A percentile compares a stretch with the other conserved stretches of the same genome.
phyloP scores from a whole-genome alignment of 1,284 basidiomycete species.

The Tetrapyrgos nigripes region DNA sequence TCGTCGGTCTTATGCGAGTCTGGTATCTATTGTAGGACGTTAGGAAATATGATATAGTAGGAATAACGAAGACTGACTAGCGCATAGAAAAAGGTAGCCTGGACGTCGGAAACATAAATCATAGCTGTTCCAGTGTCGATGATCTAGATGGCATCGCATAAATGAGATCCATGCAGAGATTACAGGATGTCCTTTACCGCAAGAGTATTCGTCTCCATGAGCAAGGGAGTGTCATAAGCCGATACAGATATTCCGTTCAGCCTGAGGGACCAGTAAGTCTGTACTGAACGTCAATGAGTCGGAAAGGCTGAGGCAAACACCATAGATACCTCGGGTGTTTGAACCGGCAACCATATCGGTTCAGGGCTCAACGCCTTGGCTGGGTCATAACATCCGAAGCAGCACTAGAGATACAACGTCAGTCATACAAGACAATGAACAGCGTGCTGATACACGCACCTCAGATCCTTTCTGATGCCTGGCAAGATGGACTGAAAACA shows the following conservation, averaged over 20 bases:
- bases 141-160: constrained; percentile 45
- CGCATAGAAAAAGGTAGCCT: constrained; percentile 49
- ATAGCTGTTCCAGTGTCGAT: constrained; percentile 69
- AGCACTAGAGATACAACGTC: constrained; percentile 46
- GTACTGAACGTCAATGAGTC: neutral
- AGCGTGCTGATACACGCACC: constrained; percentile 37
- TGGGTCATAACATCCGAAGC: constrained; percentile 63
- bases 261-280: constrained; percentile 64
- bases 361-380: constrained; percentile 50
- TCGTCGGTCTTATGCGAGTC: constrained; percentile 46
- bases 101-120: constrained; percentile 53
- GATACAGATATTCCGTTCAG: constrained; percentile 48
- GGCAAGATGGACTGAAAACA: constrained; percentile 65
- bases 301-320: constrained; percentile 45
- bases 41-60: neutral
- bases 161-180: neutral
- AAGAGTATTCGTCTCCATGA: neutral
- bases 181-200: neutral
- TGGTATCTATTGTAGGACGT: constrained; percentile 48
- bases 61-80: constrained; percentile 33
- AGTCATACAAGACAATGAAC: neutral
- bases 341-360: constrained; percentile 59
- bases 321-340: constrained; percentile 8
- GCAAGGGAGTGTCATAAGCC: neutral
- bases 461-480: constrained; percentile 56